Percentiles rank a stretch among this genome's conserved stretches.
These are phyloP conservation scores for Gamsiella multidivaricata DNA, from an alignment of 192 early-diverging fungal species.

Conservation along the genomic window DNA sequence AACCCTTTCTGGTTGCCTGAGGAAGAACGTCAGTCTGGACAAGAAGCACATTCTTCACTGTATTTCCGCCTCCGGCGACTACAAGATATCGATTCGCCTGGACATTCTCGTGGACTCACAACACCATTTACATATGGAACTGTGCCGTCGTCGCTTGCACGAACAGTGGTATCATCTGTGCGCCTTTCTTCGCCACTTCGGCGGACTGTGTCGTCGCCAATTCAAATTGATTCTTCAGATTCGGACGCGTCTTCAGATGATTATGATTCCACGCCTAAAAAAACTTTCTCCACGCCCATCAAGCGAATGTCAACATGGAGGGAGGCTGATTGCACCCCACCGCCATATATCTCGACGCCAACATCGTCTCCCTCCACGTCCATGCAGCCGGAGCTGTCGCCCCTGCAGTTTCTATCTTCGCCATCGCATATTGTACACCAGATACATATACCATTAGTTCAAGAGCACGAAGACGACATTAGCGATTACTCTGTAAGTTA, in stretches of 20 bases:
- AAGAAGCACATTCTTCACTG: background rate
- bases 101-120: background rate
- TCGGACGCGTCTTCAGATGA: background rate
- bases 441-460: conserved; percentile 7
- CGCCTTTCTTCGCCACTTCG: background rate
- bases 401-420: conserved; percentile 13
- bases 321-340: no score
- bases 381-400: conserved; percentile 1
- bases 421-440: conserved; percentile 12
- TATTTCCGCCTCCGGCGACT: background rate
- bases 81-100: conserved; percentile 3
- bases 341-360: conserved; percentile 13
- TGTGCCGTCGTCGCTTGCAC: no score
- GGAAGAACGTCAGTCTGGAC: background rate
- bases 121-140: conserved; percentile 11
- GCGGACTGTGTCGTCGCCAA: background rate
- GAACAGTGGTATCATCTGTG: background rate
- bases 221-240: background rate
- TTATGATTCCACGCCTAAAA: background rate
- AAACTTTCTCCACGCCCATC: no score
- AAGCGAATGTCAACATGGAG: no score
- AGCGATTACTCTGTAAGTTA: background rate
- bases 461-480: background rate
- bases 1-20: conserved; percentile 11
- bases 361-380: background rate